These are phyloP conservation scores for Chlorella variabilis DNA, from an alignment of 163 green algal genomes.

Conservation along the genomic window DNA sequence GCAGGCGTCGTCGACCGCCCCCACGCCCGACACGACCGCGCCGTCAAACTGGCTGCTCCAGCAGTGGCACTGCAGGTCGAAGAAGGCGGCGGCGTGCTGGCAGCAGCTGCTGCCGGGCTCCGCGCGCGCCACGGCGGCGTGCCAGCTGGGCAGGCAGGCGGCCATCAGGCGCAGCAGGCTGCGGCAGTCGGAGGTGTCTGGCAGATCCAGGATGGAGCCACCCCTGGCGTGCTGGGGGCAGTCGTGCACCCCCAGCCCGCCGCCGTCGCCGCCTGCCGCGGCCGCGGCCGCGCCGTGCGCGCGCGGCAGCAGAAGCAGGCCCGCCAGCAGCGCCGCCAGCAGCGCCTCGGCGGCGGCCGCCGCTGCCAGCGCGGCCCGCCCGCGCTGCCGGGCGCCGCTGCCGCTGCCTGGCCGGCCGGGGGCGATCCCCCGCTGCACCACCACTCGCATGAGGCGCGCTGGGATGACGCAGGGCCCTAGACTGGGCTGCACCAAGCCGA, in stretches of 20 bases:
- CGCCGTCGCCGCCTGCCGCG: not conserved
- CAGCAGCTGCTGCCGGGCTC: constrained; percentile 15
- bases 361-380: not conserved
- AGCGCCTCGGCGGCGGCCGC: not conserved
- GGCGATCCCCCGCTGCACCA: no score
- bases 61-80: constrained; percentile 28
- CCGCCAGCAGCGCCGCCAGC: constrained; percentile 18
- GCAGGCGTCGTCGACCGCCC: constrained; percentile 4
- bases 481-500: no score
- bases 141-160: not conserved
- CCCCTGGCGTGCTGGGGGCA: constrained; percentile 8
- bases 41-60: constrained; percentile 31
- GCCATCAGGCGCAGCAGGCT: not conserved
- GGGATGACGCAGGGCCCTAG: no score
- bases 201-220: constrained; percentile 30
- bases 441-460: no score
- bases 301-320: not conserved
- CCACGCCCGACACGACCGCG: not conserved
- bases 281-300: not conserved
- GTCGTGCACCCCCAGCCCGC: not conserved
- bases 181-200: constrained; percentile 26
- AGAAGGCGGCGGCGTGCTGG: constrained; percentile 16
- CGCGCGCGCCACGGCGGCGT: not conserved
- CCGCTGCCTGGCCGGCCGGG: not conserved
- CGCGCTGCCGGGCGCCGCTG: not conserved